A percentile compares a stretch with the other conserved stretches of the same genome.
Conservation (phyloP, 2,329 filamentous ascomycete species). For the Beauveria bassiana region DNA sequence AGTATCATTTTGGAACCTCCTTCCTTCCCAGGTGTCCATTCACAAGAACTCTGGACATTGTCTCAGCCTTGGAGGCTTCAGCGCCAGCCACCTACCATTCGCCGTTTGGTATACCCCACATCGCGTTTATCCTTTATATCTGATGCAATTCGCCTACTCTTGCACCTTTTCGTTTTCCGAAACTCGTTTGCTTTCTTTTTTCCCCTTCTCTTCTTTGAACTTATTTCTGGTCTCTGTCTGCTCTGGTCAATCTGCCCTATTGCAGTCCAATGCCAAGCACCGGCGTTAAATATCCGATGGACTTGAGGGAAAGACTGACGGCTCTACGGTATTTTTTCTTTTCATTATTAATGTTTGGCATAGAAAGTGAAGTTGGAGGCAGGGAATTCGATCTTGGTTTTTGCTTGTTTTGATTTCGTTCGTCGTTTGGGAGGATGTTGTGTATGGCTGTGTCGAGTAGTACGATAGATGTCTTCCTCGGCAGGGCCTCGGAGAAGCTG, state of each 20-base stretch:
- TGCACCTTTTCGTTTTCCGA: neutral
- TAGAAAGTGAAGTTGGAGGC: constrained; percentile 5
- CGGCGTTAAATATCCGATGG: constrained; percentile 1
- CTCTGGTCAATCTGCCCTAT: neutral
- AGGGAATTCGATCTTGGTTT: neutral
- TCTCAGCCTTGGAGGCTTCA: neutral
- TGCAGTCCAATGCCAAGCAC: neutral
- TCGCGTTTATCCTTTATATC: constrained; percentile 7
- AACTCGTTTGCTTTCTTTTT: neutral
- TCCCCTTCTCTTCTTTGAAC: neutral
- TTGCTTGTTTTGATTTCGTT: neutral
- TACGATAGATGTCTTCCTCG: neutral
- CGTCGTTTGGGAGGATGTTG: neutral
- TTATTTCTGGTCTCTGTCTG: neutral
- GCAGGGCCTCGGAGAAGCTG: neutral
- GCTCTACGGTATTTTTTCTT: constrained; percentile 1
- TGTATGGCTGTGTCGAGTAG: neutral
- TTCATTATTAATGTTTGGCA: constrained; percentile 11
- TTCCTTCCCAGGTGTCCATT: neutral
- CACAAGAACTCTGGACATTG: neutral
- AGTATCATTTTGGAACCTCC: neutral
- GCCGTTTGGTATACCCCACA: constrained; percentile 22
- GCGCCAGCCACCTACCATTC: neutral
- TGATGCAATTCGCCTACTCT: neutral
- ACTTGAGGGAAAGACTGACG: neutral